Percentiles rank a stretch among this genome's conserved stretches.
Evolutionary conservation across 2,329 filamentous ascomycete species (phyloP).

Genomic region (Alternaria panax): DNA sequence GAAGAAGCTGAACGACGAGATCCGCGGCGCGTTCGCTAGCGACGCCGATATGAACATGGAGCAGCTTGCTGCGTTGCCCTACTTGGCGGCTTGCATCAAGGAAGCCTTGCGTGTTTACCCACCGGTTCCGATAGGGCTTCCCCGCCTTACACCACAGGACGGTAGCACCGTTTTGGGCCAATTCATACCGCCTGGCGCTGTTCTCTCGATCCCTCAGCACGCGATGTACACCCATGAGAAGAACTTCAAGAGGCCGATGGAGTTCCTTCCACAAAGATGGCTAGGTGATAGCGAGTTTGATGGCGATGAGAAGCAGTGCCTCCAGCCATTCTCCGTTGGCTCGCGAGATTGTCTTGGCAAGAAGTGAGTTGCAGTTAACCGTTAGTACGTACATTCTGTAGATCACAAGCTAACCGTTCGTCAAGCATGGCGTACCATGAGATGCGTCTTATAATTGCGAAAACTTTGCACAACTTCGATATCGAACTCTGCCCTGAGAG

Average conservation of each 20-base stretch:
- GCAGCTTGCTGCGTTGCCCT: slow-evolving; percentile 40
- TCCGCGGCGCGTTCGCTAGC: slow-evolving; percentile 34
- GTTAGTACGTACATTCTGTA: not conserved
- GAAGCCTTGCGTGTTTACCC: slow-evolving; percentile 55
- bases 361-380: slow-evolving; percentile 35
- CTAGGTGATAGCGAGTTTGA: slow-evolving; percentile 34
- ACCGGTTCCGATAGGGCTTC: slow-evolving; percentile 47
- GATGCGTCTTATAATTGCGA: slow-evolving; percentile 52
- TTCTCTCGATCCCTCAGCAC: slow-evolving; percentile 26
- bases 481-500: slow-evolving; percentile 46
- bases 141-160: slow-evolving; percentile 44
- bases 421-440: slow-evolving; percentile 50
- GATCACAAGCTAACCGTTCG: slow-evolving; percentile 10
- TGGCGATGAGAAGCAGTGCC: slow-evolving; percentile 41
- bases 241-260: slow-evolving; percentile 47
- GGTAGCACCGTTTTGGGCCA: slow-evolving; percentile 49
- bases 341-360: slow-evolving; percentile 50
- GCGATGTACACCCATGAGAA: slow-evolving; percentile 25
- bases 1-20: slow-evolving; percentile 38
- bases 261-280: slow-evolving; percentile 55
- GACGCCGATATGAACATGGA: slow-evolving; percentile 48
- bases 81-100: slow-evolving; percentile 51
- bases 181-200: slow-evolving; percentile 42
- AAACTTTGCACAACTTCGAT: slow-evolving; percentile 51
- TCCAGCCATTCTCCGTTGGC: slow-evolving; percentile 56